Percentiles rank a stretch among this genome's conserved stretches.
Conservation (phyloP, 495 filamentous ascomycete genomes). For the Schizothecium vesticola region DNA sequence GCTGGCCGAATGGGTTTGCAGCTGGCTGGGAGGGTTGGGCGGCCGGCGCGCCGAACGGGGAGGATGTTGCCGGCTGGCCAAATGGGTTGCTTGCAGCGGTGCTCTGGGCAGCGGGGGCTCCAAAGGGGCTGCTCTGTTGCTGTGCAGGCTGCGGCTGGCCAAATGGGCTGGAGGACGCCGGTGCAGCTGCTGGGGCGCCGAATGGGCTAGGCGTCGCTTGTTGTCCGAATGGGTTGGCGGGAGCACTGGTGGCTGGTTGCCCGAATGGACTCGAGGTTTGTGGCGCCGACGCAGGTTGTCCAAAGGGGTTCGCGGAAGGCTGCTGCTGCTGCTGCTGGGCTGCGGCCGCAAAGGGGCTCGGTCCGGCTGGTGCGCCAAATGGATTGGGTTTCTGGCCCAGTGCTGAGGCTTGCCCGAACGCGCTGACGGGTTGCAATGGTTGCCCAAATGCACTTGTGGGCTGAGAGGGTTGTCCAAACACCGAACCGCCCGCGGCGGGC, state of each 20-base stretch:
- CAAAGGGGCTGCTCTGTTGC: background rate
- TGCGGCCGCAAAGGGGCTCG: conserved; percentile 19
- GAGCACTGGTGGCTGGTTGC: background rate
- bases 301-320: conserved; percentile 14
- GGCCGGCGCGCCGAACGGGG: conserved; percentile 16
- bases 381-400: conserved; percentile 23
- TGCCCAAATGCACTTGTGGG: conserved; percentile 31
- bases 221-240: conserved; percentile 8
- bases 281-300: conserved; percentile 14
- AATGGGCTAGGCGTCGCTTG: background rate
- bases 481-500: conserved; percentile 21
- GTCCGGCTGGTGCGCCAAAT: conserved; percentile 19
- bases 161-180: background rate
- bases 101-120: background rate
- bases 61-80: conserved; percentile 9
- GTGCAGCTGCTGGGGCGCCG: background rate
- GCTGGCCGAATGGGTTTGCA: conserved; percentile 14
- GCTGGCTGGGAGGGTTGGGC: conserved; percentile 6
- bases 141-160: background rate
- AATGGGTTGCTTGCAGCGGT: conserved; percentile 12
- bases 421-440: conserved; percentile 14
- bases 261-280: conserved; percentile 8
- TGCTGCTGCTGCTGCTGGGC: conserved; percentile 3
- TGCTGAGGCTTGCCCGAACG: conserved; percentile 26
- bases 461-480: conserved; percentile 29